Percentiles rank a stretch among this genome's conserved stretches.
phyloP scores from a whole-genome alignment of 2,329 filamentous ascomycete genomes.

The Xylariomycetidae sp. region DNA sequence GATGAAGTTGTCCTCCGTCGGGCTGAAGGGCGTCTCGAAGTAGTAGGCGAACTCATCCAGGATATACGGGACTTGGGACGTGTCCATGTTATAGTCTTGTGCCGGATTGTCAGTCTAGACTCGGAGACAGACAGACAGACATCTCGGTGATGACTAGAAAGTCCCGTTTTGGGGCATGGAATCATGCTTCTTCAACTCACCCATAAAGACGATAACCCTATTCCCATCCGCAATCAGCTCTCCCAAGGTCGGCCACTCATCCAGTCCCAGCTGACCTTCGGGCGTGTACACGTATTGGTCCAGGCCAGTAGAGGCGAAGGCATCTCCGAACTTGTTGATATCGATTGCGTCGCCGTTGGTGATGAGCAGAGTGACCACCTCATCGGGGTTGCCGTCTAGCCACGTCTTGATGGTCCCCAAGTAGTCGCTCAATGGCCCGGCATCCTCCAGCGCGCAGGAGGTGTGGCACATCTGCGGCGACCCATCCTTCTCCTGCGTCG shows the following conservation, averaged over 20 bases:
- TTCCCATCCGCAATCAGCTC: slow-evolving; percentile 58
- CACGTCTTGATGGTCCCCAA: slow-evolving; percentile 55
- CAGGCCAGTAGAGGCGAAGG: slow-evolving; percentile 53
- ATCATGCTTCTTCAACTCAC: slow-evolving; percentile 30
- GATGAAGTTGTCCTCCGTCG: slow-evolving; percentile 54
- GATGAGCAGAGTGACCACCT: slow-evolving; percentile 59
- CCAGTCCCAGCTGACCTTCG: slow-evolving; percentile 31
- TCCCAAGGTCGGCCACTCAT: slow-evolving; percentile 67
- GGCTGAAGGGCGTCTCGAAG: slow-evolving; percentile 71
- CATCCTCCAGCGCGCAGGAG: slow-evolving; percentile 54
- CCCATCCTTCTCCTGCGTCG: slow-evolving; percentile 52
- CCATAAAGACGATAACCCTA: slow-evolving; percentile 68
- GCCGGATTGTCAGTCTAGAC: slow-evolving; percentile 10
- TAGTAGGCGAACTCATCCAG: slow-evolving; percentile 60
- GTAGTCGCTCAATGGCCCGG: slow-evolving; percentile 50
- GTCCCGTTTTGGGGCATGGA: not conserved
- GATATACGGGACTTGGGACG: slow-evolving; percentile 53
- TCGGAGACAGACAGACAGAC: too few species aligned
- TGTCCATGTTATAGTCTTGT: slow-evolving; percentile 57
- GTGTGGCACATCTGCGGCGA: slow-evolving; percentile 61
- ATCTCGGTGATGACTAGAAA: too few species aligned
- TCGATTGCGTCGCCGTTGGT: slow-evolving; percentile 58
- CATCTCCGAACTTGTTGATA: slow-evolving; percentile 48
- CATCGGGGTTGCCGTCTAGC: slow-evolving; percentile 53
- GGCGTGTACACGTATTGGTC: slow-evolving; percentile 53